Conservation (phyloP, 371 early-diverging fungal genomes). For the Mortierella sp. region DNA sequence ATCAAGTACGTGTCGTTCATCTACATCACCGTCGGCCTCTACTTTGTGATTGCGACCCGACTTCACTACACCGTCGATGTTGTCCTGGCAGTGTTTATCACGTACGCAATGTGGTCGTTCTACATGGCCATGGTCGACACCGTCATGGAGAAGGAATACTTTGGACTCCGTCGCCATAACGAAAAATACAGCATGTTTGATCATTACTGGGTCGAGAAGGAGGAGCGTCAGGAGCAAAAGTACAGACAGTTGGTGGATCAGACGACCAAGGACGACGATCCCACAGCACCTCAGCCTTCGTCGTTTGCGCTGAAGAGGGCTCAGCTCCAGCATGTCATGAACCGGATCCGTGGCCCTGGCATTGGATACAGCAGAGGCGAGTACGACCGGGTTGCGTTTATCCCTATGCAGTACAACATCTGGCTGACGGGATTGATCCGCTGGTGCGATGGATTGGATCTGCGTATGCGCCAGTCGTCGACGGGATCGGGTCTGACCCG, state of each 20-base stretch:
- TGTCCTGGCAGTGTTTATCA: conserved; percentile 73
- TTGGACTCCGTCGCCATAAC: conserved; percentile 40
- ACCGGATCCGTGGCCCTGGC: conserved; percentile 52
- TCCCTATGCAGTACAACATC: conserved; percentile 58
- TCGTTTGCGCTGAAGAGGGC: conserved; percentile 20
- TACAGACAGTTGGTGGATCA: neutral
- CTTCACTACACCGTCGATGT: conserved; percentile 83
- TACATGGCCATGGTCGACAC: conserved; percentile 57
- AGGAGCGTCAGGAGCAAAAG: conserved; percentile 12
- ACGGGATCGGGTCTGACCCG: neutral
- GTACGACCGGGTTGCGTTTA: conserved; percentile 52
- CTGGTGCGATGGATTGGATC: conserved; percentile 59
- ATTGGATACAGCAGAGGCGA: conserved; percentile 52
- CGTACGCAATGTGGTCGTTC: conserved; percentile 59
- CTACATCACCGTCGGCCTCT: conserved; percentile 65
- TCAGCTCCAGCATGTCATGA: conserved; percentile 36
- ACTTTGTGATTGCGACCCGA: conserved; percentile 72
- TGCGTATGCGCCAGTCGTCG: conserved; percentile 41
- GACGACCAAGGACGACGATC: neutral
- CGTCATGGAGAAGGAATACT: conserved; percentile 59
- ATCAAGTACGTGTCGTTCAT: conserved; percentile 65
- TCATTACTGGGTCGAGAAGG: conserved; percentile 4
- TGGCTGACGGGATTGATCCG: conserved; percentile 51
- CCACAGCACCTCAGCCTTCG: neutral
- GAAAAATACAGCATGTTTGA: conserved; percentile 44